Percentiles rank a stretch among this genome's conserved stretches.
phyloP scores from a whole-genome alignment of 768 basidiomycete species.

The Leccinellum rugosiceps region DNA sequence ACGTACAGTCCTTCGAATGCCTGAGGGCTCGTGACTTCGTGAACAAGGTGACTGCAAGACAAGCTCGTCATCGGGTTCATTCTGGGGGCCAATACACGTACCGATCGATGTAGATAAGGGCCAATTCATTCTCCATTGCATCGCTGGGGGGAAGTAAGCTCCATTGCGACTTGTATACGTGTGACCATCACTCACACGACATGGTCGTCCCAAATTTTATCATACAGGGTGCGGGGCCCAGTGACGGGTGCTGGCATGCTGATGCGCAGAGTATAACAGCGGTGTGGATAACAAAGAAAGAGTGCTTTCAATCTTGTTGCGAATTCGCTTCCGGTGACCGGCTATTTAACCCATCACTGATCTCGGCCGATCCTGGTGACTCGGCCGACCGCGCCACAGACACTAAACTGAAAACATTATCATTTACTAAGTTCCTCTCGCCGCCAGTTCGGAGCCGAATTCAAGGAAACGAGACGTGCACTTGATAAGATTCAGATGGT shows the following conservation, averaged over 20 bases:
- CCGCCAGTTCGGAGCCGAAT: background rate
- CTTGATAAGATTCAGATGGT: background rate
- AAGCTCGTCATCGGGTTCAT: background rate
- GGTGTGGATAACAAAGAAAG: slow-evolving; percentile 3
- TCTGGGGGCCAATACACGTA: slow-evolving; percentile 26
- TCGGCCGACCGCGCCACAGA: slow-evolving; percentile 11
- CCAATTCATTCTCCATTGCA: slow-evolving; percentile 69
- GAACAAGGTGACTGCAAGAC: slow-evolving; percentile 54
- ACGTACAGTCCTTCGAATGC: slow-evolving; percentile 84
- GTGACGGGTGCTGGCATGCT: slow-evolving; percentile 55
- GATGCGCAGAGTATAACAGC: background rate
- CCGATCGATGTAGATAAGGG: slow-evolving; percentile 83
- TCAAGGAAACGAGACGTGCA: background rate
- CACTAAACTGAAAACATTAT: background rate
- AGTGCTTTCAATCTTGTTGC: background rate
- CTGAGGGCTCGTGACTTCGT: slow-evolving; percentile 93
- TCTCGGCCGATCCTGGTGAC: slow-evolving; percentile 12
- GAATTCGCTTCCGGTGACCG: background rate
- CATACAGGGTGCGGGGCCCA: slow-evolving; percentile 86
- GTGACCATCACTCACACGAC: slow-evolving; percentile 59
- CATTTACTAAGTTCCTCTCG: too few relatives aligned
- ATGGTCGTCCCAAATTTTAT: slow-evolving; percentile 98
- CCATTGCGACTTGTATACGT: slow-evolving; percentile 1
- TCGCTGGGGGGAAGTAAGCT: slow-evolving; percentile 43
- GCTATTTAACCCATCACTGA: slow-evolving; percentile 1